Conservation (phyloP, 1,284 basidiomycete genomes). For the Apiotrichum domesticum region DNA sequence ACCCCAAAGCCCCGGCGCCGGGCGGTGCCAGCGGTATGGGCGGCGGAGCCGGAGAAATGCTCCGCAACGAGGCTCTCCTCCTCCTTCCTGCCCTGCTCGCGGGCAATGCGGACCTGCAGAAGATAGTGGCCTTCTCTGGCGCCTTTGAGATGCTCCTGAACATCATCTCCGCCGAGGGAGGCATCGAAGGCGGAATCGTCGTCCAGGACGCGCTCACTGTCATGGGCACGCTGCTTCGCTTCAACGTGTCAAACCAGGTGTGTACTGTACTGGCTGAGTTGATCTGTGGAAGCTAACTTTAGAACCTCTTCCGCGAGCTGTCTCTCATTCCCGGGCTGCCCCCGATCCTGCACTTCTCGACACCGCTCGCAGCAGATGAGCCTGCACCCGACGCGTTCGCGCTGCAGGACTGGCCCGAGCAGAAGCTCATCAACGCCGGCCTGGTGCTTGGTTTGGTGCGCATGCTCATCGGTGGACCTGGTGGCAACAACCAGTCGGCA, state of each 20-base stretch:
- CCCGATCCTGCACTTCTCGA: slow-evolving; percentile 79
- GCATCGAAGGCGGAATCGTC: slow-evolving; percentile 83
- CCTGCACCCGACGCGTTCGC: slow-evolving; percentile 84
- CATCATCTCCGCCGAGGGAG: slow-evolving; percentile 79
- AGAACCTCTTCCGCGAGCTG: slow-evolving; percentile 97
- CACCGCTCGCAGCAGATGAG: slow-evolving; percentile 58
- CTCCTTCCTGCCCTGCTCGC: slow-evolving; percentile 75
- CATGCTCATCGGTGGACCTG: slow-evolving; percentile 58
- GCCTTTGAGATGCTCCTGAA: slow-evolving; percentile 93
- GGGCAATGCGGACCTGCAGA: slow-evolving; percentile 90
- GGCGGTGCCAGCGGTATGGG: slow-evolving; percentile 23
- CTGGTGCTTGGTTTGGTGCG: slow-evolving; percentile 69
- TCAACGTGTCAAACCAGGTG: slow-evolving; percentile 94
- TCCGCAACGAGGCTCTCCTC: slow-evolving; percentile 62
- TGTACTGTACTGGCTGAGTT: slow-evolving; percentile 20
- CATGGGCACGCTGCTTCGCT: slow-evolving; percentile 76
- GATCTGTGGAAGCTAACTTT: slow-evolving; percentile 1
- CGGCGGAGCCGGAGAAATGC: slow-evolving; percentile 45
- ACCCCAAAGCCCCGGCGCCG: slow-evolving; percentile 28
- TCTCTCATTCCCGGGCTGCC: slow-evolving; percentile 73
- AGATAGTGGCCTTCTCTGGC: slow-evolving; percentile 93
- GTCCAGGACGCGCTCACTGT: slow-evolving; percentile 80
- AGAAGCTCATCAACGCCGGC: slow-evolving; percentile 73
- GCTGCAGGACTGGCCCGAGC: slow-evolving; percentile 91
- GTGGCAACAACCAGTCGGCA: slow-evolving; percentile 60